Evolutionary conservation across 23 red algal species (phyloP).

Genomic region (Rhodosorus marinus): DNA sequence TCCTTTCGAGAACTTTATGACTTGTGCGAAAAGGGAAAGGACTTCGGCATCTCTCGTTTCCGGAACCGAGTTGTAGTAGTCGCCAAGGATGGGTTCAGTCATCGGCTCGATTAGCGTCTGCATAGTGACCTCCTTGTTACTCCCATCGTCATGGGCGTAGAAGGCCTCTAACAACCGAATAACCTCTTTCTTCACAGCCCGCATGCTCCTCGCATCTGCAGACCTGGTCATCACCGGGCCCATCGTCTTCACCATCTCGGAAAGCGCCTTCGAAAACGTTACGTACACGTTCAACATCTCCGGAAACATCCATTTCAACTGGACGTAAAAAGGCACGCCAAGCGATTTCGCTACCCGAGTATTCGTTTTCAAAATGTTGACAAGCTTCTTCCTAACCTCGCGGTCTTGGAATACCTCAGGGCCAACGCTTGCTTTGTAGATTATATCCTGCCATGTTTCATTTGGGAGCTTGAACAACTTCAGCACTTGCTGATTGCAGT

Average conservation of each 20-base stretch:
- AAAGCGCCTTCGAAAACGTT: conserved; percentile 50
- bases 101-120: conserved; percentile 60
- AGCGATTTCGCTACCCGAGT: conserved; percentile 48
- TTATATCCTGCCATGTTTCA: conserved; percentile 51
- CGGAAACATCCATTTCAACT: conserved; percentile 48
- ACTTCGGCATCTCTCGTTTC: conserved; percentile 80
- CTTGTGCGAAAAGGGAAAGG: conserved; percentile 60
- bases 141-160: conserved; percentile 25
- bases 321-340: conserved; percentile 56
- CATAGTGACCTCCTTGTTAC: conserved; percentile 37
- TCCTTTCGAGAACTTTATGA: conserved; percentile 53
- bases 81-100: conserved; percentile 47
- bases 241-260: conserved; percentile 22
- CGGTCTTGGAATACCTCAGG: conserved; percentile 34
- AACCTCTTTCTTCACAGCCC: conserved; percentile 86
- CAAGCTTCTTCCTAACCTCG: conserved; percentile 79
- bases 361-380: conserved; percentile 70
- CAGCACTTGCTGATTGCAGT: conserved; percentile 24
- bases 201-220: conserved; percentile 74
- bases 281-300: conserved; percentile 74
- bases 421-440: conserved; percentile 34
- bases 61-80: conserved; percentile 57
- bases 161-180: conserved; percentile 63
- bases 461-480: conserved; percentile 92
- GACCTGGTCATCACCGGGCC: conserved; percentile 51